A percentile compares a stretch with the other conserved stretches of the same genome.
Conservation (phyloP, 2,329 filamentous ascomycete species). For the Calonectria hongkongensis region DNA sequence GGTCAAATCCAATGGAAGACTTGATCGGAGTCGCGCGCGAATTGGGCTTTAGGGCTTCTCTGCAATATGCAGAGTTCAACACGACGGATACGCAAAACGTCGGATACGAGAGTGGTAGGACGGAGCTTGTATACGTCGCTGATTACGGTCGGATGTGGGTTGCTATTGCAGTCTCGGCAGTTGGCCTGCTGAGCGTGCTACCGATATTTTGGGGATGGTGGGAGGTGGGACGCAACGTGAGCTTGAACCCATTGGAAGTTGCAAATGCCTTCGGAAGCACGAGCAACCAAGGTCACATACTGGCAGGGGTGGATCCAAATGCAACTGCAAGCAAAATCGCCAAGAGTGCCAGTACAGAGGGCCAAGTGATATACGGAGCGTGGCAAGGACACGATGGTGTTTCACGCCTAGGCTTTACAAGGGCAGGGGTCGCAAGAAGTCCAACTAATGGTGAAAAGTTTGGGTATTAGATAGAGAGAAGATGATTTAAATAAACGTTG, state of each 20-base stretch:
- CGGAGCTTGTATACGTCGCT: conserved; percentile 45
- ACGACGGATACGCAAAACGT: conserved; percentile 46
- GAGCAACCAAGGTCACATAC: conserved; percentile 44
- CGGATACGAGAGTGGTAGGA: conserved; percentile 39
- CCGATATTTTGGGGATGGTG: conserved; percentile 53
- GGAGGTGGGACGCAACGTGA: conserved; percentile 50
- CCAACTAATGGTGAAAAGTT: conserved; percentile 49
- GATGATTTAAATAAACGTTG: not conserved
- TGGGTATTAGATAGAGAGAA: conserved; percentile 33
- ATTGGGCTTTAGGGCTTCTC: conserved; percentile 47
- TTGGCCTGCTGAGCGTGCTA: conserved; percentile 45
- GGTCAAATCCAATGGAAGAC: conserved; percentile 50
- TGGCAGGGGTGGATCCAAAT: conserved; percentile 48
- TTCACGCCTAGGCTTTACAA: conserved; percentile 46
- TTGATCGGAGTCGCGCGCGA: conserved; percentile 50
- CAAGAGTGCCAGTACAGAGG: conserved; percentile 38
- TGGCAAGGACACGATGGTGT: conserved; percentile 48
- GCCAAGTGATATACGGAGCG: conserved; percentile 47
- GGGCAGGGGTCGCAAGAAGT: conserved; percentile 41
- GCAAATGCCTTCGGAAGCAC: conserved; percentile 50
- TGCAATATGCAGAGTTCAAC: conserved; percentile 48
- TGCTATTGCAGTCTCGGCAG: conserved; percentile 42
- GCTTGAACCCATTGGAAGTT: conserved; percentile 48
- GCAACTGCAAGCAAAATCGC: conserved; percentile 45
- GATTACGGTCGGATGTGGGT: conserved; percentile 50